Base-by-base conservation (phyloP, 306 rosid genomes). In the Gastrolobium bilobum region DNA sequence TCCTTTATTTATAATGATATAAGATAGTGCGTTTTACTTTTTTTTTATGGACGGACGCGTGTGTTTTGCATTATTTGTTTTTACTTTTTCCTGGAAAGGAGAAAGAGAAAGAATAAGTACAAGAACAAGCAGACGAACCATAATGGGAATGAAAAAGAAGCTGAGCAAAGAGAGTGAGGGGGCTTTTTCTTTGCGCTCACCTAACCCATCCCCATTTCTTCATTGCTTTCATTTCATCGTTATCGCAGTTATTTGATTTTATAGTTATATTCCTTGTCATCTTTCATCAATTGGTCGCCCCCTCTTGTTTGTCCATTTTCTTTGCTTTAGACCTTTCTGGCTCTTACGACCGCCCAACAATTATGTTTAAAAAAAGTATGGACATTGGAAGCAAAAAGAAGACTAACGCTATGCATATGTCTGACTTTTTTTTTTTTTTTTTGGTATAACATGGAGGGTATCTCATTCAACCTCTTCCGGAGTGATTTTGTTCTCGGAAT, bases 171-270 rank as follows among this genome's bases (percentile, higher is more conserved):
- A 61, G 79, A 90, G 86, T 73, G 44, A 14, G 62, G 59, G 43
- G 79, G 79, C 57, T 75, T 84, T 85, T 79, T 83, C 82, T 59
- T 51, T 84, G 70, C 4, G 70, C 82, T 79, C 83, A 90, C 94
- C 97, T 88, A 90, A 75, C 87, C 3, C 88, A 47, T 48, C 76
- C 58, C 70, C 64, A 79, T 78, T 78, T 87, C 71, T 74, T 73
- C 64, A 81, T 88, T 82, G 82, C 88, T 85, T 86, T 66, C 40
- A 54, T 40, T 40, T 82, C 66, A 71, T 88, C 58, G 78, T 70
- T 65, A 80, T 75, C 74, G 40, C 57, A 65, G 62, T 68, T 63
- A 11, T 68, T 64, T 56, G 7, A 52, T 20, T 77, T 40, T 39
- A 20, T 60, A 10, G 40, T 10, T 10, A 37, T 40, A 39, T 10